Evolutionary conservation across 768 basidiomycete genomes (phyloP).

Genomic region (Suillus paluster): DNA sequence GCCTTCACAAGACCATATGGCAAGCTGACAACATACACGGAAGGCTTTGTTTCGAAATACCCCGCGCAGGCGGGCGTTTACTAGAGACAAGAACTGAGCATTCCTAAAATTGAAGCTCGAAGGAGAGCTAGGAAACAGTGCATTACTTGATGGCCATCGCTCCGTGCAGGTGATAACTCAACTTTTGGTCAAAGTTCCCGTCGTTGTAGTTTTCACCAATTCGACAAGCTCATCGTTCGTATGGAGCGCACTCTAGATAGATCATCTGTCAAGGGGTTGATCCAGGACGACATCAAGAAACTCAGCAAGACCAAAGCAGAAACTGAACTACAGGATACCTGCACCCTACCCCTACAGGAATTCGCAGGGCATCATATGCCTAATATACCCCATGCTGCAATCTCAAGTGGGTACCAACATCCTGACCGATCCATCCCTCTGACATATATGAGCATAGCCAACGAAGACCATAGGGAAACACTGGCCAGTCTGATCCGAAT

Average conservation of each 20-base stretch:
- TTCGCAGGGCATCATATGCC: no score
- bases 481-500: background rate
- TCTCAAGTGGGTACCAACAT: conserved; percentile 2
- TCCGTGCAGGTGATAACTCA: background rate
- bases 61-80: conserved; percentile 2
- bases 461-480: background rate
- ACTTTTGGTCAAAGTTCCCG: background rate
- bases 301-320: no score
- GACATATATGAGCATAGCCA: background rate
- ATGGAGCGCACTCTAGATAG: background rate
- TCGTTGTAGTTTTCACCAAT: conserved; percentile 10
- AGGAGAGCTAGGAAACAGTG: conserved; percentile 3
- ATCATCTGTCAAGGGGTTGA: no score
- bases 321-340: no score
- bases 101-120: conserved; percentile 2
- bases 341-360: no score
- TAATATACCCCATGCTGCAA: background rate
- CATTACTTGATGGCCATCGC: background rate
- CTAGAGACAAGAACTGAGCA: conserved; percentile 1
- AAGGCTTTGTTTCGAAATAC: conserved; percentile 5
- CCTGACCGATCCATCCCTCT: background rate
- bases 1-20: background rate
- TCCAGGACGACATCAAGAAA: no score
- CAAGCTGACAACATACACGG: background rate
- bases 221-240: background rate